Evolutionary conservation across 768 basidiomycete genomes (phyloP).

Genomic region (Russula ochroleuca): DNA sequence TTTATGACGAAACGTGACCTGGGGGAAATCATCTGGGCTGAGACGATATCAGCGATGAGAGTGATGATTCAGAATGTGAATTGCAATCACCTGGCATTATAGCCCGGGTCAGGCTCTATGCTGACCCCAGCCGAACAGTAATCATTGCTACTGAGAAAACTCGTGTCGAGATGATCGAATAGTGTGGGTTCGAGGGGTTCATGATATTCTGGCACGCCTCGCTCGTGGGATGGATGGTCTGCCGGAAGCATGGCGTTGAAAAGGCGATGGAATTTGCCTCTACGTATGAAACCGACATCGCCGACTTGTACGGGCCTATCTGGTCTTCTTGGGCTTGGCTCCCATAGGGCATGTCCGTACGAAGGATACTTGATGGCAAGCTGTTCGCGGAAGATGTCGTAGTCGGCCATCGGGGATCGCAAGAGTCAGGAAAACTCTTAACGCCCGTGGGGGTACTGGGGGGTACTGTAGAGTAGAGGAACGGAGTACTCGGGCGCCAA

Average conservation of each 20-base stretch:
- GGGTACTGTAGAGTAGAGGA: no score
- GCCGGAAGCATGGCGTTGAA: not conserved
- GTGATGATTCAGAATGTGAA: not conserved
- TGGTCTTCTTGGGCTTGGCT: not conserved
- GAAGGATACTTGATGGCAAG: not conserved
- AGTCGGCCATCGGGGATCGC: no score
- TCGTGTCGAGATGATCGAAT: not conserved
- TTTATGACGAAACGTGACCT: not conserved
- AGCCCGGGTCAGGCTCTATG: not conserved
- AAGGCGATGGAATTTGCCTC: not conserved
- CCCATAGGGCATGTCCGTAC: not conserved
- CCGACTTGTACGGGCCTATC: not conserved
- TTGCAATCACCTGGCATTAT: not conserved
- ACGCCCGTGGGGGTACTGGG: no score
- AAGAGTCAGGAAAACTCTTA: no score
- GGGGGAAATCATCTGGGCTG: not conserved
- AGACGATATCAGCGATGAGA: not conserved
- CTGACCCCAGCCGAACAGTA: not conserved
- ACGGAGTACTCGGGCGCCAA: no score
- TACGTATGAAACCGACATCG: not conserved
- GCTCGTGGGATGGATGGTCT: not conserved
- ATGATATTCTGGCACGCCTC: not conserved
- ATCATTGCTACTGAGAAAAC: not conserved
- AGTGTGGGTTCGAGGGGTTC: not conserved
- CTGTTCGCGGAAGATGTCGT: not conserved